Evolutionary conservation across 257 asterid genomes (phyloP), one percentile per base, ranked within the genome.

Genomic region (Datura wrightii): DNA sequence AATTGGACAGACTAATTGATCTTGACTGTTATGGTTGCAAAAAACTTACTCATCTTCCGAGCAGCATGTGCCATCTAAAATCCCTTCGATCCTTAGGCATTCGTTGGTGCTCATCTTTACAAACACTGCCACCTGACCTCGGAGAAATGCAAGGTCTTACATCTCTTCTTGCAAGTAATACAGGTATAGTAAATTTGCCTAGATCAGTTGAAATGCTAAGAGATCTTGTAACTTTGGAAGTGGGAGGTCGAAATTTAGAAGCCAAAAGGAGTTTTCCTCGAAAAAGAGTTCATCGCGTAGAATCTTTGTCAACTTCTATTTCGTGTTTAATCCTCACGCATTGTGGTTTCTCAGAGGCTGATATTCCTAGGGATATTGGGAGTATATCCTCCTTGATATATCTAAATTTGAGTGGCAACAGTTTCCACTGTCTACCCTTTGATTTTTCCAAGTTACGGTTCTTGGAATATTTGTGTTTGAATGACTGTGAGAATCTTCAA

Each of bases 381-480:
- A 76, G 44, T 11, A 48, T 76, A 14, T 48, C 42, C 13, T 4
- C 2, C 42, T 76, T 48, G 4, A 48, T 2, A 18, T 2, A 2
- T 76, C 24, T 76, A 24, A 2, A 53, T 56, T 50, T 76, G 56
- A 76, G 59, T 3, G 82, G 82, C 56, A 76, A 76, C 13, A 10
- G 62, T 76, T 48, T 76, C 42, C 42, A 0, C 16, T 8, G 1
- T 39, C 46, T 53, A 56, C 82, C 82, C 2, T 24, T 53, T 79
- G 62, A 79, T 56, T 39, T 79, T 79, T 79, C 46, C 7, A 16
- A 48, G 11, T 8, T 76, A 10, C 10, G 3, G 19, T n/a, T 11
- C 2, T 48, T 76, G 60, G 0, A 1, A 6, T 3, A 5, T 0
- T 53, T 76, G 56, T 0, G 0, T 44, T 48, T 76, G 82, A 53